These are phyloP conservation scores for Exophiala oligosperma DNA, from an alignment of 2,329 filamentous ascomycete species.

Conservation along the genomic window DNA sequence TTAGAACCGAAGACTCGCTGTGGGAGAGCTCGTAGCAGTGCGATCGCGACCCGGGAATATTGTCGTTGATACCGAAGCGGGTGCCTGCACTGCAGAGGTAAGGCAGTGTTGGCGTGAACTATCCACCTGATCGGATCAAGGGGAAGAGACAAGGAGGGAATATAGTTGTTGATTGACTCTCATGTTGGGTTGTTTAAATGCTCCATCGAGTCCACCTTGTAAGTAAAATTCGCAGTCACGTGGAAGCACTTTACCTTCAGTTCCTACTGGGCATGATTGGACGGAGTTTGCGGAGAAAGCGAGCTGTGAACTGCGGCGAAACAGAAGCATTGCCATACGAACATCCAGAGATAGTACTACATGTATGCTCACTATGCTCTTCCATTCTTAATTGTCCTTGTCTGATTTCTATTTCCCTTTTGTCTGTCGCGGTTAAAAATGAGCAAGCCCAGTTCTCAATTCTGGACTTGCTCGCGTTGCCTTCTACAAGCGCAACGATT, in stretches of 20 bases:
- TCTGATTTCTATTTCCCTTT: background rate
- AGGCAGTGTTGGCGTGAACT: background rate
- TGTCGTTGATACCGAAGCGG: background rate
- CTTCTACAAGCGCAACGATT: constrained; percentile 23
- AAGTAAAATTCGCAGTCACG: background rate
- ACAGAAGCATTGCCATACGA: background rate
- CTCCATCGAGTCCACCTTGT: background rate
- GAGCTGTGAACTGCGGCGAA: background rate
- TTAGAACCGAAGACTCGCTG: background rate
- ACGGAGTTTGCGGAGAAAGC: background rate
- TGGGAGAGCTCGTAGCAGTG: background rate
- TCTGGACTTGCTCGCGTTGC: constrained; percentile 27
- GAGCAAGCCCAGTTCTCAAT: constrained; percentile 17
- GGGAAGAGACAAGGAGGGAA: too few species aligned
- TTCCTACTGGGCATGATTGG: background rate
- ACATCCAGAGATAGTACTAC: background rate
- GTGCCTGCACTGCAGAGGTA: too few species aligned
- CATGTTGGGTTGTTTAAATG: background rate
- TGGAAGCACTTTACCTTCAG: background rate
- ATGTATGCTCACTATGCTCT: background rate
- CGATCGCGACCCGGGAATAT: background rate
- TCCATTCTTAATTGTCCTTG: background rate
- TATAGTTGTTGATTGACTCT: too few species aligned
- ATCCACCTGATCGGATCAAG: too few species aligned
- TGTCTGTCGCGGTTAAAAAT: constrained; percentile 12